These are phyloP conservation scores for Fusarium subglutinans DNA, from an alignment of 2,329 filamentous ascomycete genomes.

Conservation along the genomic window DNA sequence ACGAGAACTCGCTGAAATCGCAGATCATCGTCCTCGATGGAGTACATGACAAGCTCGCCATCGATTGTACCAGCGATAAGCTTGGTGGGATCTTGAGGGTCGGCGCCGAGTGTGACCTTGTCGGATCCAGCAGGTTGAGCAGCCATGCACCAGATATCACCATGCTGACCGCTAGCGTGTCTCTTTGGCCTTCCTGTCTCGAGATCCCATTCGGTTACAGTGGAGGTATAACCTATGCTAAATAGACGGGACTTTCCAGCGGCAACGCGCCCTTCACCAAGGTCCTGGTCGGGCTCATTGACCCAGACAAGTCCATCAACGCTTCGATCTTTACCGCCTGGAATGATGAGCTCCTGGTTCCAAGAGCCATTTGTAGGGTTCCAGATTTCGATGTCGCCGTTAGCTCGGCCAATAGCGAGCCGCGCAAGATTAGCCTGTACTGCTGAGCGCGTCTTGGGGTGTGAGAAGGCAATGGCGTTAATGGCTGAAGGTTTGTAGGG, in stretches of 20 bases:
- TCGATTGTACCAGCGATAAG: conserved; percentile 90
- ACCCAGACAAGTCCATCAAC: conserved; percentile 94
- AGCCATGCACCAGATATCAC: conserved; percentile 96
- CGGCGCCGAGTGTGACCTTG: conserved; percentile 32
- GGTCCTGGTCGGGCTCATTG: conserved; percentile 79
- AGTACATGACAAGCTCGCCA: conserved; percentile 86
- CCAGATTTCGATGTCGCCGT: conserved; percentile 98
- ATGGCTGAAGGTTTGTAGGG: conserved; percentile 91
- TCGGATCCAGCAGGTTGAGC: conserved; percentile 72
- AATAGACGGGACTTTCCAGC: conserved; percentile 86
- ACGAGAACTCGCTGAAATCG: conserved; percentile 80
- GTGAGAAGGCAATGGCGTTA: conserved; percentile 93
- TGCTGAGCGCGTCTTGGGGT: conserved; percentile 64
- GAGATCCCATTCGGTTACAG: conserved; percentile 95
- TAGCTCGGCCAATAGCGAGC: conserved; percentile 89
- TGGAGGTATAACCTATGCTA: conserved; percentile 93
- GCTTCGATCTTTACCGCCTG: conserved; percentile 83
- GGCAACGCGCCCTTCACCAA: conserved; percentile 68
- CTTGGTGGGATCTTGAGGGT: conserved; percentile 59
- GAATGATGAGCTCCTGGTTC: conserved; percentile 89
- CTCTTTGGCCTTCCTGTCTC: conserved; percentile 78
- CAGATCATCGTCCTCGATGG: conserved; percentile 84
- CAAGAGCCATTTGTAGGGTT: conserved; percentile 84
- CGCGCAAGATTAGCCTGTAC: conserved; percentile 68
- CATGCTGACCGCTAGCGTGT: conserved; percentile 90